phyloP scores from a whole-genome alignment of 2,329 filamentous ascomycete species.

The Lasiodiplodia sp. region DNA sequence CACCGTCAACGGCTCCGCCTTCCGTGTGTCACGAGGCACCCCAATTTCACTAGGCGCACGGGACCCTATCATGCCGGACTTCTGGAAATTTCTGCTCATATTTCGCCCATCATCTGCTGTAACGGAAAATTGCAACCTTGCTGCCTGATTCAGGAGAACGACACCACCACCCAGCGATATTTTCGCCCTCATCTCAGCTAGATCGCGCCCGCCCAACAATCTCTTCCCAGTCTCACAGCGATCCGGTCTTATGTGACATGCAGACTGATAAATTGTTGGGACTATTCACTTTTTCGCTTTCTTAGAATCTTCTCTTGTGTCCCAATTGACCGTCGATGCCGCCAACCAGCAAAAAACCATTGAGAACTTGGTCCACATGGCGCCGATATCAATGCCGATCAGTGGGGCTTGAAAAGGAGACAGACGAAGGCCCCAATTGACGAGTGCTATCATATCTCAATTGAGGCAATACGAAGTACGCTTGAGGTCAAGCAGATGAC shows the following conservation, averaged over 20 bases:
- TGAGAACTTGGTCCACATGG: neutral
- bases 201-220: neutral
- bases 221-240: neutral
- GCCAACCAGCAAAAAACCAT: neutral
- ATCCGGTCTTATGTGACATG: neutral
- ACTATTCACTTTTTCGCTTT: neutral
- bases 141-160: neutral
- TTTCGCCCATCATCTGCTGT: neutral
- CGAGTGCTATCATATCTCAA: neutral
- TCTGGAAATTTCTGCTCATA: neutral
- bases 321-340: neutral
- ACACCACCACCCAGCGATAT: neutral
- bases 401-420: slow-evolving; percentile 5
- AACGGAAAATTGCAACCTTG: neutral
- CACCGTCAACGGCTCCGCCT: neutral
- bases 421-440: neutral
- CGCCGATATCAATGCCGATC: slow-evolving; percentile 3
- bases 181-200: neutral
- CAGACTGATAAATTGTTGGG: neutral
- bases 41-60: neutral
- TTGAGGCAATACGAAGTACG: neutral
- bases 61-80: neutral
- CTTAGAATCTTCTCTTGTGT: neutral
- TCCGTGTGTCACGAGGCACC: neutral
- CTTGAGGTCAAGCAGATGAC: neutral